Conservation (phyloP, 768 basidiomycete genomes). For the Mycena galopus region DNA sequence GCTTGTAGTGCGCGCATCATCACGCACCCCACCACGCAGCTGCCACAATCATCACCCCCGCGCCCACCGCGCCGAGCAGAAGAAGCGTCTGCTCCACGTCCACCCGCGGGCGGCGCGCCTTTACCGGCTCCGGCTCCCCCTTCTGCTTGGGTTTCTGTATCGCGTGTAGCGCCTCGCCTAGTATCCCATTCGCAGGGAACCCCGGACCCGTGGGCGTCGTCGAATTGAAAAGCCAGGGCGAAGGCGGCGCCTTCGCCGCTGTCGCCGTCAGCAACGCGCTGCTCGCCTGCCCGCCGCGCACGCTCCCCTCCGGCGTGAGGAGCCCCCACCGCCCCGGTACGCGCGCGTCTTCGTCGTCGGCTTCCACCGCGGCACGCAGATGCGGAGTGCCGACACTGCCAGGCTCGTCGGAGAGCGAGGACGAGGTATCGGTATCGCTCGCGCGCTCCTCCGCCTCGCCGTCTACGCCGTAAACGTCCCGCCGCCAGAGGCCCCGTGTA, state of each 20-base stretch:
- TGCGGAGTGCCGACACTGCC: neutral
- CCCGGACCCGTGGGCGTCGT: neutral
- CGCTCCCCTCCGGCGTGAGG: constrained; percentile 34
- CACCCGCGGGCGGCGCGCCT: neutral
- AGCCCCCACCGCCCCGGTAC: constrained; percentile 28
- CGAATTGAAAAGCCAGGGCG: neutral
- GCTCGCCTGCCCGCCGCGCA: neutral
- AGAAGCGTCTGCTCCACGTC: neutral
- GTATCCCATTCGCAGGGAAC: neutral
- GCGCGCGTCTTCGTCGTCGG: constrained; percentile 4
- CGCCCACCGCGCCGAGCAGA: constrained; percentile 22
- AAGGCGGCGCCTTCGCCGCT: too few relatives aligned
- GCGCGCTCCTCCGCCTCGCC: neutral
- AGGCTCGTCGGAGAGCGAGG: neutral
- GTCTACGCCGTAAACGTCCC: neutral
- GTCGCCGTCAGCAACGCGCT: neutral
- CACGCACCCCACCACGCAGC: constrained; percentile 30
- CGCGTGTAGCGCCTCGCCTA: too few relatives aligned
- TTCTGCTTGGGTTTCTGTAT: too few relatives aligned
- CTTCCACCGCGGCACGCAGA: neutral
- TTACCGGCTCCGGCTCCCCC: neutral
- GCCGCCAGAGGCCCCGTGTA: neutral
- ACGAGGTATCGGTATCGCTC: neutral
- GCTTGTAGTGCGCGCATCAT: neutral
- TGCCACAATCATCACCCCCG: constrained; percentile 14